Evolutionary conservation across 2,329 filamentous ascomycete species (phyloP).

Genomic region (Ascochyta lentis): DNA sequence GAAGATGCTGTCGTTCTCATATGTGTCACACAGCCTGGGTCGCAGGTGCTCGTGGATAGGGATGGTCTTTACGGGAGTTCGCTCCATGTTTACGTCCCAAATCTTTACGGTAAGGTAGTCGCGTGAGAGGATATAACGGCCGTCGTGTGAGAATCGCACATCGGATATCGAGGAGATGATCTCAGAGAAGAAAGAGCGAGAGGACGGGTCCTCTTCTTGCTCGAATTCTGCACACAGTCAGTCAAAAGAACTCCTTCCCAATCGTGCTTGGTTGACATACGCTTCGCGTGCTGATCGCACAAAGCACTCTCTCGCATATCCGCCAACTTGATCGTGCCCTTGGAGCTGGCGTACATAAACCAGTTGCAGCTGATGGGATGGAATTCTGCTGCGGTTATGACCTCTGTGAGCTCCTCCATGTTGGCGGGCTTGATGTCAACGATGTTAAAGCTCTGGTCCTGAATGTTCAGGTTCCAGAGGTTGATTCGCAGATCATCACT

Average conservation of each 20-base stretch:
- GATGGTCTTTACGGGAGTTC: constrained; percentile 96
- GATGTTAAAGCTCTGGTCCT: constrained; percentile 99
- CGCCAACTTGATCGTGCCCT: constrained; percentile 97
- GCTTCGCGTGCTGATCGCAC: constrained; percentile 93
- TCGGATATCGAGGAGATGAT: constrained; percentile 99
- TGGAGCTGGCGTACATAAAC: constrained; percentile 99
- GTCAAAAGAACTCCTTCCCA: neutral
- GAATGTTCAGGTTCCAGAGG: constrained; percentile 98
- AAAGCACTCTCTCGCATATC: constrained; percentile 98
- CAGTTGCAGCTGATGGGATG: constrained; percentile 97
- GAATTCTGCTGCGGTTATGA: constrained; percentile 98
- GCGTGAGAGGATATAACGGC: constrained; percentile 94
- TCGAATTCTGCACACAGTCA: constrained; percentile 76
- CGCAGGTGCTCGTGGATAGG: constrained; percentile 97
- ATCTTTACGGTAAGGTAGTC: constrained; percentile 99
- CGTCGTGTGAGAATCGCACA: constrained; percentile 95
- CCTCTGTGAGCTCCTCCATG: constrained; percentile 99
- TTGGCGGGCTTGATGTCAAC: constrained; percentile 99
- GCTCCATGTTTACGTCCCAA: constrained; percentile 99
- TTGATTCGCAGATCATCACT: constrained; percentile 98
- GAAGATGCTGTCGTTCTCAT: constrained; percentile 99
- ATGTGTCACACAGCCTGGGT: constrained; percentile 93
- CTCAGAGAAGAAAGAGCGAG: constrained; percentile 98
- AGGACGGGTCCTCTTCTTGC: constrained; percentile 95
- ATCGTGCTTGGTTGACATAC: constrained; percentile 62